Evolutionary conservation across 2,329 filamentous ascomycete genomes (phyloP), one percentile per base, ranked within the genome.

Genomic region (Trichoderma afroharzianum): DNA sequence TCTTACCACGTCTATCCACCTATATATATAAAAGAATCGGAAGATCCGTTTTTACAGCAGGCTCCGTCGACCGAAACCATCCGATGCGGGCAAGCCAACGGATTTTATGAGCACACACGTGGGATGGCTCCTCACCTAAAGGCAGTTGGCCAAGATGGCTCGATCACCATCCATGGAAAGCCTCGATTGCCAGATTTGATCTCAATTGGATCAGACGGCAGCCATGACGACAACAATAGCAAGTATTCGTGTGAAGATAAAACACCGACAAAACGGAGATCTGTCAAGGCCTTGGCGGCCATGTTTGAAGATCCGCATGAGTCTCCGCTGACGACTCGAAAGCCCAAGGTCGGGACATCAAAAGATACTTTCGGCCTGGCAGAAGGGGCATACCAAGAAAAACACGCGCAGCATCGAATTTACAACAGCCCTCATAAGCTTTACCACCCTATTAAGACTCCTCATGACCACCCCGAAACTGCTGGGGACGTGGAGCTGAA

Each of bases 281-380:
- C 80, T 3, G 86, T 87, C 14, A 85, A 79, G 74, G 85, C 84
- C 2, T 87, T 88, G 81, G 83, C 86, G 4, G 86, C 86, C 43
- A 81, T 83, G 76, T 88, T 88, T 76, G 85, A 88, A 73, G 82
- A 75, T 8, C 75, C 76, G 15, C 72, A 74, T 26, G 71, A 72
- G 4, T 33, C 66, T 28, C 43, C 57, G 21, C 2, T 21, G 21
- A 12, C n/a, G n/a, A 14, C 39, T 30, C 24, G 57, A 53, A 61
- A 58, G 21, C n/a, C 57, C 26, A 36, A 58, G 30, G 18, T 24
- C 12, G 63, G 32, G 18, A 21, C 7, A 12, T 1, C 39, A 9
- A 61, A 30, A 2, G 57, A 53, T 28, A 5, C 3, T 39, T 14
- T 21, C 9, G 21, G n/a, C 6, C 47, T 9, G 14, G 26, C n/a